Evolutionary conservation across 2,329 filamentous ascomycete genomes (phyloP).

Genomic region (Plectosphaerella cucumerina): DNA sequence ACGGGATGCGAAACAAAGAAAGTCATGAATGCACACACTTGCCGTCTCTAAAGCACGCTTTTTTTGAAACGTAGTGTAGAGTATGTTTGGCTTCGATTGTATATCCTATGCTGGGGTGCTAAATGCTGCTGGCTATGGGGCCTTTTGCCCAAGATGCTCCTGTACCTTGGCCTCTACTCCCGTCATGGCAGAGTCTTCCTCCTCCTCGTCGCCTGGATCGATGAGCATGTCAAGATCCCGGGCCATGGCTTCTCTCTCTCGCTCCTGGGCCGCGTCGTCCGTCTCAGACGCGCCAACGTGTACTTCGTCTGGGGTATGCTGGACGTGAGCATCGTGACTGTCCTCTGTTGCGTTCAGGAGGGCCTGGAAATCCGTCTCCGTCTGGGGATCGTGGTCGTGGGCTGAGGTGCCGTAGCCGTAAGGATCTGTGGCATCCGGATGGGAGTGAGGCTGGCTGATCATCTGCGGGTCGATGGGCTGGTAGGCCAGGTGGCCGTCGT

Average conservation of each 20-base stretch:
- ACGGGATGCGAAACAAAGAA: not conserved
- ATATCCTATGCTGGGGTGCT: too few relatives aligned
- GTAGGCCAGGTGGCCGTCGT: conserved; percentile 31
- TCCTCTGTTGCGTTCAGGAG: conserved; percentile 41
- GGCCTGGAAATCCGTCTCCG: conserved; percentile 49
- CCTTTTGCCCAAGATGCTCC: not conserved
- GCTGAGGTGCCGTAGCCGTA: conserved; percentile 6
- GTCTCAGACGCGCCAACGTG: conserved; percentile 7
- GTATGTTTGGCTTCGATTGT: too few relatives aligned
- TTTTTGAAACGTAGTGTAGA: too few relatives aligned
- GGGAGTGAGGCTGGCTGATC: conserved; percentile 37
- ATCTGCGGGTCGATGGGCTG: conserved; percentile 59
- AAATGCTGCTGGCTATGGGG: too few relatives aligned
- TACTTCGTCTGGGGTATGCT: conserved; percentile 7
- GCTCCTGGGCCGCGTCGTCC: conserved; percentile 30
- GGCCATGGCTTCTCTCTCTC: conserved; percentile 36
- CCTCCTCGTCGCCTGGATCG: conserved; percentile 30
- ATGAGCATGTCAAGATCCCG: conserved; percentile 50
- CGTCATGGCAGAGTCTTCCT: not conserved
- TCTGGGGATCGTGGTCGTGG: conserved; percentile 22
- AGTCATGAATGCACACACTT: too few relatives aligned
- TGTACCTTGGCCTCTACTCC: not conserved
- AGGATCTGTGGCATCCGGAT: conserved; percentile 6
- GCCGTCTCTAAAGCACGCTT: too few relatives aligned
- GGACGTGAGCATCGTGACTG: conserved; percentile 13